phyloP scores from a whole-genome alignment of 768 basidiomycete genomes.

The Tylopilus intermedius region DNA sequence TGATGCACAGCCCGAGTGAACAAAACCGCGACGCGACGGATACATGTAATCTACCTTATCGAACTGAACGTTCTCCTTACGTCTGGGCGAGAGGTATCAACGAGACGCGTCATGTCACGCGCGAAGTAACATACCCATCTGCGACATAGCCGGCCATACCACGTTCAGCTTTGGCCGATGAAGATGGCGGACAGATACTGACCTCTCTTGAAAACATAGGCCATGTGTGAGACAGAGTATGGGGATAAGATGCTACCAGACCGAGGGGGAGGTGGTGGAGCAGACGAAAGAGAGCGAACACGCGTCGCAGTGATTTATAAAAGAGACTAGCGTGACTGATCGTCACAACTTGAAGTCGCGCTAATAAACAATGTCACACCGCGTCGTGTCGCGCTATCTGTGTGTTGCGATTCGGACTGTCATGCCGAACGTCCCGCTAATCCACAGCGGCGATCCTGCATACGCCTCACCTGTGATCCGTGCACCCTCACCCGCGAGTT shows the following conservation, averaged over 20 bases:
- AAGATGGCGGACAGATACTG: slow-evolving; percentile 13
- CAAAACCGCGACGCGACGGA: slow-evolving; percentile 13
- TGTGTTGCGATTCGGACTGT: too few relatives aligned
- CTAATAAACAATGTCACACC: slow-evolving; percentile 32
- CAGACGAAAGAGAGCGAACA: slow-evolving; percentile 14
- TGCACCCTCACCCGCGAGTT: slow-evolving; percentile 43
- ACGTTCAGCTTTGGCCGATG: slow-evolving; percentile 7
- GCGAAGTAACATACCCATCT: slow-evolving; percentile 43
- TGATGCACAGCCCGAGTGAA: slow-evolving; percentile 25
- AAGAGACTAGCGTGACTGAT: slow-evolving; percentile 18
- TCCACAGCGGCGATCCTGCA: slow-evolving; percentile 32
- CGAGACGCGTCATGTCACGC: slow-evolving; percentile 23
- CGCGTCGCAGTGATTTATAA: slow-evolving; percentile 32
- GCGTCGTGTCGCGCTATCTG: slow-evolving; percentile 13
- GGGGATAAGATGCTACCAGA: slow-evolving; percentile 1
- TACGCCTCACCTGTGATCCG: slow-evolving; percentile 45
- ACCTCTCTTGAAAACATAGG: slow-evolving; percentile 59
- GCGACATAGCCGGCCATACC: slow-evolving; percentile 6
- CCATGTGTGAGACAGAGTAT: slow-evolving; percentile 30
- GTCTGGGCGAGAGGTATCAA: slow-evolving; percentile 36
- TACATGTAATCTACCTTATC: slow-evolving; percentile 62
- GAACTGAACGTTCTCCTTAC: slow-evolving; percentile 89
- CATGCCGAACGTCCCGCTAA: slow-evolving; percentile 29
- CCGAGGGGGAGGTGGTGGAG: slow-evolving; percentile 22
- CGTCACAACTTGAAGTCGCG: slow-evolving; percentile 24